A percentile compares a stretch with the other conserved stretches of the same genome.
Conservation (phyloP, 2,329 filamentous ascomycete genomes). For the Colletotrichum sp. region DNA sequence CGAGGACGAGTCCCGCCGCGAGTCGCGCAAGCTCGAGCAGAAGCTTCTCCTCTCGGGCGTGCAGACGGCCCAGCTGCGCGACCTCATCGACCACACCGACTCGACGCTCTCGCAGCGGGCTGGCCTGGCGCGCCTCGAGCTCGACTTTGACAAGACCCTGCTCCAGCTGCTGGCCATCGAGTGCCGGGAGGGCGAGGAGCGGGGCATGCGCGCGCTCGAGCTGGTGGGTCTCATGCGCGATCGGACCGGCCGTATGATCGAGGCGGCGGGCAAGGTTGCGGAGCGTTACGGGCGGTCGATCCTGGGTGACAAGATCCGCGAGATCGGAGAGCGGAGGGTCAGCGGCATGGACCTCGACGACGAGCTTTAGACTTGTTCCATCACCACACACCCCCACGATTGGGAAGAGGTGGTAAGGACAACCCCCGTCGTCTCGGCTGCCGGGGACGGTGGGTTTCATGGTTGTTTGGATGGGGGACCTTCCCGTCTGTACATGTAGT, state of each 20-base stretch:
- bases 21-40: constrained; percentile 76
- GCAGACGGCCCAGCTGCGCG: constrained; percentile 75
- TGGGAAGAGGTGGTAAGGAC: background rate
- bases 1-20: constrained; percentile 37
- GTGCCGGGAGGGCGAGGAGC: constrained; percentile 90
- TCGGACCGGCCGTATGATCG: constrained; percentile 84
- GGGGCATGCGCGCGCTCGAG: constrained; percentile 93
- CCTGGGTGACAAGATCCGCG: constrained; percentile 88
- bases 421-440: background rate
- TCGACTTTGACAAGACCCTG: constrained; percentile 88
- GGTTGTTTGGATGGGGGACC: constrained; percentile 8
- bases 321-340: constrained; percentile 75
- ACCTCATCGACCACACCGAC: constrained; percentile 73
- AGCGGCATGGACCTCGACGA: constrained; percentile 63
- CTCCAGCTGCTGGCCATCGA: constrained; percentile 88
- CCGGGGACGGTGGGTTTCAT: background rate
- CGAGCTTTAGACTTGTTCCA: constrained; percentile 2
- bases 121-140: constrained; percentile 72
- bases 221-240: constrained; percentile 87
- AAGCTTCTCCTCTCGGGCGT: constrained; percentile 77
- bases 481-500: background rate
- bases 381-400: background rate
- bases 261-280: constrained; percentile 89
- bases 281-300: constrained; percentile 81
- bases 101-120: constrained; percentile 68